These are phyloP conservation scores for Bacidia rubella DNA, from an alignment of 495 filamentous ascomycete genomes.

Conservation along the genomic window DNA sequence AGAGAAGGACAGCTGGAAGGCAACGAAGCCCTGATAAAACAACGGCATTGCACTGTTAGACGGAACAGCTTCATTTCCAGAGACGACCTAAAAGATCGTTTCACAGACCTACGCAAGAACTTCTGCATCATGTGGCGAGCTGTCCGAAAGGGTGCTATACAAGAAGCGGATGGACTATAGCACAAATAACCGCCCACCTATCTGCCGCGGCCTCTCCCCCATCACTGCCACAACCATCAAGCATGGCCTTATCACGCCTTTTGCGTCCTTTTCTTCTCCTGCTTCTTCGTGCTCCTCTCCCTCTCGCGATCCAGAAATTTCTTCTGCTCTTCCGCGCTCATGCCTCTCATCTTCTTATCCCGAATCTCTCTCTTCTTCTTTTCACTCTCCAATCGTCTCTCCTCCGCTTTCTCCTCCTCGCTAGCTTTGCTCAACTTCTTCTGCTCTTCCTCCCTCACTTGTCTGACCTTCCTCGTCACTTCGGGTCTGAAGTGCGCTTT, in stretches of 20 bases:
- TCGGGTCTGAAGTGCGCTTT: conserved; percentile 77
- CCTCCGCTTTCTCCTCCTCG: conserved; percentile 91
- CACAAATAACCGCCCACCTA: too few species aligned
- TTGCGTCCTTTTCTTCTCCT: conserved; percentile 53
- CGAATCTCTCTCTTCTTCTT: conserved; percentile 85
- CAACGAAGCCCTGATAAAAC: too few species aligned
- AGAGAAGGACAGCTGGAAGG: not conserved
- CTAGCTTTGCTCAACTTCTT: conserved; percentile 65
- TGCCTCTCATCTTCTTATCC: conserved; percentile 64
- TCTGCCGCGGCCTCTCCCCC: too few species aligned
- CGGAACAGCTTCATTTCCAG: too few species aligned
- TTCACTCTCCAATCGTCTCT: conserved; percentile 62
- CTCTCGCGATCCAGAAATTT: conserved; percentile 87
- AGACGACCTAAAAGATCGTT: too few species aligned
- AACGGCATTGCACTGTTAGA: too few species aligned
- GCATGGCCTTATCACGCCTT: conserved; percentile 20
- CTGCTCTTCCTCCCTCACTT: conserved; percentile 68
- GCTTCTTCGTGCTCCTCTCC: conserved; percentile 64
- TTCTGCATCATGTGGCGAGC: too few species aligned
- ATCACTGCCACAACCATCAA: not conserved
- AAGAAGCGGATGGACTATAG: not conserved
- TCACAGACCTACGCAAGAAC: too few species aligned
- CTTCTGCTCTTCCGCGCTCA: conserved; percentile 89
- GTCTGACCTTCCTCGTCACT: conserved; percentile 69
- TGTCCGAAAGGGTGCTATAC: not conserved